Base-by-base conservation (phyloP, 352 stramenopile species). In the Elongisporangium anandrum region DNA sequence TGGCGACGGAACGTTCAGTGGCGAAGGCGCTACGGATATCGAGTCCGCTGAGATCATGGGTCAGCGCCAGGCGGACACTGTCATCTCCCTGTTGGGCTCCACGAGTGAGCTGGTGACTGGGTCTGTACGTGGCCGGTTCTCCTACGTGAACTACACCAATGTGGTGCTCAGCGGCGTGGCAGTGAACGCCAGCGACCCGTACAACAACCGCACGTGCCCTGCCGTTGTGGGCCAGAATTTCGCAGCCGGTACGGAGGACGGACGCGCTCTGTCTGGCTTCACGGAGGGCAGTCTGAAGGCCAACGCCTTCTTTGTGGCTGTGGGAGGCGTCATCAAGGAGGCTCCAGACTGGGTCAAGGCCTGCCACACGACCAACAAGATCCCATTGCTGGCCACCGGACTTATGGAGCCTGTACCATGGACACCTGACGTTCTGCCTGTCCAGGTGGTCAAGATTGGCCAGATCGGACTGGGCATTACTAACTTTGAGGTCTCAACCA, bases 401-500 rank as follows among this genome's bases (percentile, higher is more conserved):
- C 56, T 82, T 19, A 79, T 82, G 61, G 64, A 70, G 39, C 75
- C 73, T 0, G 60, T 66, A 26, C 71, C 70, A 1, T 85, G 73
- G 73, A 57, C 64, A 26, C 79, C 79, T 0, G 69, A 66, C 23
- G 65, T 87, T n/a, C 53, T 88, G 23, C 77, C 77, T 15, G 64
- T 88, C 5, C 79, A 88, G 45, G 56, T 87, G 3, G 61, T 85
- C 38, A 73, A 80, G 45, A 57, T 90, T 24, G 80, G 79, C 5
- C 72, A 82, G 38, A 69, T 90, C 21, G 76, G 58, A 12, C 55
- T 90, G 15, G 76, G 73, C 9, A 66, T 79, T 6, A 72, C 74
- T 21, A 81, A 69, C 34, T 88, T 88, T 45, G 80, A 90, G 61
- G 77, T 81, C 8, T 72, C 79, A 4, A 87, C 76, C 0, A 90